These are phyloP conservation scores for Candida adriatica DNA, from an alignment of 805 yeast species.

Conservation along the genomic window DNA sequence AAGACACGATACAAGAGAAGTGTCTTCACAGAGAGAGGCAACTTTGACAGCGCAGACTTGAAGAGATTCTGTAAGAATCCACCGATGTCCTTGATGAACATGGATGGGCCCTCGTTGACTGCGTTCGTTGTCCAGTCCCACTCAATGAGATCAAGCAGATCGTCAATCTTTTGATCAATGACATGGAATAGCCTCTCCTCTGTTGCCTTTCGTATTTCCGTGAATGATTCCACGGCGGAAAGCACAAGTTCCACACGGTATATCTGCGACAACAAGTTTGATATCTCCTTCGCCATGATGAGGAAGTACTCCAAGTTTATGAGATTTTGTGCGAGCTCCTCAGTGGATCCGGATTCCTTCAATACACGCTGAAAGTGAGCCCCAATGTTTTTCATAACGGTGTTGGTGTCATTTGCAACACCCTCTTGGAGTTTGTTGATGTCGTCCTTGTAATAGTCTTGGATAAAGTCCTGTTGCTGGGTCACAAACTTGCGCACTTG, in stretches of 20 bases:
- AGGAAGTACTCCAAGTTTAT: constrained; percentile 85
- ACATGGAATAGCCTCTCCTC: constrained; percentile 76
- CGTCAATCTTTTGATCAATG: constrained; percentile 75
- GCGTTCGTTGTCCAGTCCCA: constrained; percentile 69
- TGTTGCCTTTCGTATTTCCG: constrained; percentile 56
- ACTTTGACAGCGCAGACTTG: constrained; percentile 71
- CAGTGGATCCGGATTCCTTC: constrained; percentile 65
- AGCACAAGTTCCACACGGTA: constrained; percentile 37
- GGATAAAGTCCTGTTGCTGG: constrained; percentile 57
- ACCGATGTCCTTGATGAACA: constrained; percentile 76
- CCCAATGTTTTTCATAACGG: constrained; percentile 60
- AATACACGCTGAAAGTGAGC: constrained; percentile 53
- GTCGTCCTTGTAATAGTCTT: constrained; percentile 57
- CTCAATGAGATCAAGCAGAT: constrained; percentile 76
- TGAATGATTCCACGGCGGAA: constrained; percentile 49
- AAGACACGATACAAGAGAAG: constrained; percentile 80
- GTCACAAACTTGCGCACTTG: constrained; percentile 60
- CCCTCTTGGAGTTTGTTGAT: constrained; percentile 54
- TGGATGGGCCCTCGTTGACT: constrained; percentile 56
- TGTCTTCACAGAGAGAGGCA: constrained; percentile 73
- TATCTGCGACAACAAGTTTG: constrained; percentile 26
- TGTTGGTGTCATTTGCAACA: constrained; percentile 56
- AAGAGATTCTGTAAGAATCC: constrained; percentile 80
- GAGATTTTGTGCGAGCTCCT: constrained; percentile 82
- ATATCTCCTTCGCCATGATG: constrained; percentile 62